phyloP scores from a whole-genome alignment of 2,329 filamentous ascomycete genomes.

The Lecanicillium sp. region DNA sequence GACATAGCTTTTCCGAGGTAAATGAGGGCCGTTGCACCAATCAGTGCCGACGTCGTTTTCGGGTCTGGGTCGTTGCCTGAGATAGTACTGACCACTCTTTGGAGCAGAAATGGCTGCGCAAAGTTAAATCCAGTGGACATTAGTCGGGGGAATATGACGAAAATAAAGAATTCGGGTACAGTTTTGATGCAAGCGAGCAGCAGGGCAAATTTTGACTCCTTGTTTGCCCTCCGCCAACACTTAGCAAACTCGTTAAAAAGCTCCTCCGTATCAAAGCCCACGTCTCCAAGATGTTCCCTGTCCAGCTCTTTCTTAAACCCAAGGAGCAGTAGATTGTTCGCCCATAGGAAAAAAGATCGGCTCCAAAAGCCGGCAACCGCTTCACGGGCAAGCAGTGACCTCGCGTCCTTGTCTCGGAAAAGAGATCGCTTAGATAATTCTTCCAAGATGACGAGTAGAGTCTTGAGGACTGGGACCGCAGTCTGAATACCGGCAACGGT shows the following conservation, averaged over 20 bases:
- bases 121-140: neutral
- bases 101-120: neutral
- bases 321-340: neutral
- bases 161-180: neutral
- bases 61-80: neutral
- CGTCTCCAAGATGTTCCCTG: neutral
- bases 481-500: constrained; percentile 23
- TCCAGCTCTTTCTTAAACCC: neutral
- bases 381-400: constrained; percentile 16
- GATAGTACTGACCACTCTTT: neutral
- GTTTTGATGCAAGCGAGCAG: neutral
- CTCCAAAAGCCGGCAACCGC: constrained; percentile 17
- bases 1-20: neutral
- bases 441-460: constrained; percentile 25
- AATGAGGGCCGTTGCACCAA: neutral
- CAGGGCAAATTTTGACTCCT: neutral
- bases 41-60: neutral
- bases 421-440: constrained; percentile 22
- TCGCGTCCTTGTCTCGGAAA: constrained; percentile 1
- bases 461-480: constrained; percentile 22
- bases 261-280: neutral
- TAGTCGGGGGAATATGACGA: neutral
- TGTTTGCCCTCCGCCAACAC: neutral
- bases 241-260: neutral
- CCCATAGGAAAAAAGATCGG: neutral